Base-by-base conservation (phyloP, 2,329 filamentous ascomycete genomes). In the Hypoxylon sp. region DNA sequence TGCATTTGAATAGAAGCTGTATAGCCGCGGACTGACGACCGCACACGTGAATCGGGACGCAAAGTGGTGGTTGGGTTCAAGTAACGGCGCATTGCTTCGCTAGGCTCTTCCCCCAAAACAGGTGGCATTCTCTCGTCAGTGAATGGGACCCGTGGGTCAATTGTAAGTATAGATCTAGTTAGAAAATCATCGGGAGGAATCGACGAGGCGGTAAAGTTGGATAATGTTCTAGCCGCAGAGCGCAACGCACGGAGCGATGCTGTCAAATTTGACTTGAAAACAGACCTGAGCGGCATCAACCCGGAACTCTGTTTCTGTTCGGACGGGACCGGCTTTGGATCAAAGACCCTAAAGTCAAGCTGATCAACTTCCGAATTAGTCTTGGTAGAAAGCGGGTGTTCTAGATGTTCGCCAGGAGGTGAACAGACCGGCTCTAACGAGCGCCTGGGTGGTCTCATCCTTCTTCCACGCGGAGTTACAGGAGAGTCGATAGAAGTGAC, bases 1-100 rank as follows among this genome's bases (percentile, higher is more conserved):
- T 91, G 89, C 89, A 92, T 91, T 77, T 91, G 89, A 65, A 92
- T 91, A 1, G 90, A 91, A 27, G 90, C 89, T 13, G 88, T 90
- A 74, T 87, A 91, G 58, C 81, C 81, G 66, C 82, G 79, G 61
- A 81, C 64, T 31, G 75, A 67, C 20, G 78, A 64, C 2, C 72
- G 67, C 14, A 72, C 74, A 54, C 75, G 82, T 27, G 77, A 81
- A 62, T 86, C 84, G 40, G 84, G 80, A 17, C 83, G 84, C 6
- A 82, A 79, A 54, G 80, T 83, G 17, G 84, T 88, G 0, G 88
- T 88, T 7, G 90, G 90, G 75, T 92, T 92, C 20, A 92, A 82
- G 73, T 92, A 92, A 51, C 90, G 88, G 48, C 90, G 88, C 72
- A 92, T 82, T 33, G 88, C 89, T 63, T 90, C 88, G 42, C 89